A percentile compares a stretch with the other conserved stretches of the same genome.
Conservation (phyloP, 208 protist genomes). For the Balamuthia mandrillaris region DNA sequence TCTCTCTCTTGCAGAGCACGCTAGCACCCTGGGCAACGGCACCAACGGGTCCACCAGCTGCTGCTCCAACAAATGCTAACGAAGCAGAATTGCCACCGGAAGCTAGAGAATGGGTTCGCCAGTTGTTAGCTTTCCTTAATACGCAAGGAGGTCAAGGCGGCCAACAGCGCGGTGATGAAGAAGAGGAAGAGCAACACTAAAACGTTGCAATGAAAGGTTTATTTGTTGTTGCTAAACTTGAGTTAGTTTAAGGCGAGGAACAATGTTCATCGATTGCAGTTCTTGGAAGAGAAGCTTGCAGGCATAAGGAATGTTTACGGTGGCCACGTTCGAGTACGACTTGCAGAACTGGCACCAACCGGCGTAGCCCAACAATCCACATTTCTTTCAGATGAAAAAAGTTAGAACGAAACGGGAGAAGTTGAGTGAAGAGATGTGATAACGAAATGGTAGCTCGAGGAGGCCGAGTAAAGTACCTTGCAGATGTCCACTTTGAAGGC, state of each 20-base stretch:
- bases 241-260: slow-evolving; percentile 72
- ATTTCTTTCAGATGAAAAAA: slow-evolving; percentile 46
- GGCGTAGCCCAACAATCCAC: slow-evolving; percentile 78
- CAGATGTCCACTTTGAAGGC: slow-evolving; percentile 93
- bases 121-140: neutral
- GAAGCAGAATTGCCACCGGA: neutral
- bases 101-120: neutral
- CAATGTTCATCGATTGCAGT: slow-evolving; percentile 96
- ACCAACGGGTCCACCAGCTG: neutral
- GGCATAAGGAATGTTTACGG: slow-evolving; percentile 97
- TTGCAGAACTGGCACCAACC: slow-evolving; percentile 93
- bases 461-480: slow-evolving; percentile 58
- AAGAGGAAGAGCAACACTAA: neutral
- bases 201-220: too few relatives aligned
- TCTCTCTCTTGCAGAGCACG: neutral
- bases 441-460: neutral
- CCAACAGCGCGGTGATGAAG: neutral
- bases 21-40: neutral
- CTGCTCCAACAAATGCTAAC: neutral
- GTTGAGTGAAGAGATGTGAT: neutral
- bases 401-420: neutral
- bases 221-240: too few relatives aligned
- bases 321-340: slow-evolving; percentile 72
- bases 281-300: slow-evolving; percentile 99
- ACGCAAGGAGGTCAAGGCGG: neutral